These are phyloP conservation scores for Lithocarpus polystachyus DNA, from an alignment of 306 rosid species.

Conservation along the genomic window DNA sequence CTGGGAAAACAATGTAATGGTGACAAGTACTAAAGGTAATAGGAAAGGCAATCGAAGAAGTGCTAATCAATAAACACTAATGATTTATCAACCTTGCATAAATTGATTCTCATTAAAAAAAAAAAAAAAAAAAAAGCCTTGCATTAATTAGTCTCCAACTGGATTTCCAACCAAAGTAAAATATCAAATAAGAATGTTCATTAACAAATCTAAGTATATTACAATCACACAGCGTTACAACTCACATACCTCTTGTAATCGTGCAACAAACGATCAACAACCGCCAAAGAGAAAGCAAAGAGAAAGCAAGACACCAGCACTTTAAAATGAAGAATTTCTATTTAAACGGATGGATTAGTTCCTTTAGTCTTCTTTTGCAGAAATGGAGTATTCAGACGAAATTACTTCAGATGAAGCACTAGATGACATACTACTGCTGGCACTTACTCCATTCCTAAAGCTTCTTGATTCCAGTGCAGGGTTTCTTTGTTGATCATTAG, in stretches of 20 bases:
- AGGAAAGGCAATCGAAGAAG: no score
- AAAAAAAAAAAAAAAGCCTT: no score
- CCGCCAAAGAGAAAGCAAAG: no score
- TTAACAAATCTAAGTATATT: not conserved
- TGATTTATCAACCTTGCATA: not conserved
- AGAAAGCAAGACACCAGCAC: constrained; percentile 27
- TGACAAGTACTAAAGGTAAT: no score
- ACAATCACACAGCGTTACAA: constrained; percentile 19
- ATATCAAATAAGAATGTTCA: not conserved
- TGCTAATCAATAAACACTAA: no score
- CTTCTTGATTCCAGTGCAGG: constrained; percentile 27
- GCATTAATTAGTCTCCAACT: not conserved
- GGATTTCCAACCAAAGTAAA: not conserved
- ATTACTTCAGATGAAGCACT: constrained; percentile 65
- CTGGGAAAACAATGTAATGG: no score
- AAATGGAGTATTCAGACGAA: constrained; percentile 30
- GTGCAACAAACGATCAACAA: constrained; percentile 16
- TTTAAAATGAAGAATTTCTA: constrained; percentile 25
- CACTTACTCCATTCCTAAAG: constrained; percentile 34
- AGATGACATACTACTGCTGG: constrained; percentile 40
- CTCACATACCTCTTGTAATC: no score
- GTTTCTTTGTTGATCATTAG: constrained; percentile 50
- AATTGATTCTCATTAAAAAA: no score
- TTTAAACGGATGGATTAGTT: constrained; percentile 4
- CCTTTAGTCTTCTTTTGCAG: constrained; percentile 52